phyloP scores from a whole-genome alignment of 1,284 basidiomycete species.

The Anthracocystis setariae region DNA sequence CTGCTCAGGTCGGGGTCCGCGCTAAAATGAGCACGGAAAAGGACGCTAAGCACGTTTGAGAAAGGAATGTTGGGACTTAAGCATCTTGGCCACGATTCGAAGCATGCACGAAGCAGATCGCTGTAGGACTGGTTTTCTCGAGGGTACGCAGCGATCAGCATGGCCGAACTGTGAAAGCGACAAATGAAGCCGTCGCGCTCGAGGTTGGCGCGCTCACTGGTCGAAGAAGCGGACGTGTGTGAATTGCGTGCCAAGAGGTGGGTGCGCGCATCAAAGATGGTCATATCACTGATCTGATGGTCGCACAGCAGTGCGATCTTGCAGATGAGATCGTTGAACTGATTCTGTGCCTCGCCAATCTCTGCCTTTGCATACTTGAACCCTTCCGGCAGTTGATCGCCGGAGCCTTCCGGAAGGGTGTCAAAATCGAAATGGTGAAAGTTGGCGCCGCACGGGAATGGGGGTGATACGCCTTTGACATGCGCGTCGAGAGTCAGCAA shows the following conservation, averaged over 20 bases:
- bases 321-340: constrained; percentile 75
- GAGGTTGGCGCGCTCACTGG: constrained; percentile 46
- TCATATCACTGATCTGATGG: constrained; percentile 79
- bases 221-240: constrained; percentile 22
- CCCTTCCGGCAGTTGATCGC: constrained; percentile 51
- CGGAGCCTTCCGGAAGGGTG: constrained; percentile 36
- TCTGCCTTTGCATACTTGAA: constrained; percentile 72
- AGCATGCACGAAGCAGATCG: constrained; percentile 79
- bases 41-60: constrained; percentile 79
- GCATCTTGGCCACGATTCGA: constrained; percentile 86
- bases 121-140: constrained; percentile 75
- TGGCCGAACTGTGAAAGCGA: constrained; percentile 73
- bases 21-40: constrained; percentile 83
- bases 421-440: constrained; percentile 73
- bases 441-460: constrained; percentile 81
- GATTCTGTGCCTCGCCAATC: constrained; percentile 80
- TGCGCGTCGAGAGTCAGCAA: constrained; percentile 78
- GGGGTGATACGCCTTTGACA: constrained; percentile 75
- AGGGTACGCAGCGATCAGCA: constrained; percentile 76
- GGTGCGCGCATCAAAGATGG: constrained; percentile 86
- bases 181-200: constrained; percentile 69
- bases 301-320: constrained; percentile 76
- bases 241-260: constrained; percentile 64
- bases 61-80: constrained; percentile 71
- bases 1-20: constrained; percentile 78